These are phyloP conservation scores for Aspergillus fructus DNA, from an alignment of 2,329 filamentous ascomycete species.

Conservation along the genomic window DNA sequence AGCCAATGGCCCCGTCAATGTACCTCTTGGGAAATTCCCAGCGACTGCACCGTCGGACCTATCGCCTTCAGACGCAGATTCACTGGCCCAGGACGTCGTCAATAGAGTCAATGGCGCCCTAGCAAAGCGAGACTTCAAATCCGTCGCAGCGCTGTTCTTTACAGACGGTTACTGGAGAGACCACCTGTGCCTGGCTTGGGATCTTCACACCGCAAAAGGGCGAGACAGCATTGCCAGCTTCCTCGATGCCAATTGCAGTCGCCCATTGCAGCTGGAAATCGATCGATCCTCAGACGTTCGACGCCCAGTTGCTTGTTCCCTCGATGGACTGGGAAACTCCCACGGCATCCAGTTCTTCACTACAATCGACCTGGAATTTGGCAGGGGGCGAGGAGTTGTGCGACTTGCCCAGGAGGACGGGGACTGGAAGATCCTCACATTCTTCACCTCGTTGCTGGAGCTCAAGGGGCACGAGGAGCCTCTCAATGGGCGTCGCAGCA, in stretches of 20 bases:
- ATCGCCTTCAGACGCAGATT: constrained; percentile 32
- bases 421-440: constrained; percentile 62
- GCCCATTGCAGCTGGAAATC: constrained; percentile 46
- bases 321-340: constrained; percentile 53
- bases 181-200: constrained; percentile 57
- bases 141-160: constrained; percentile 47
- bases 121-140: constrained; percentile 31
- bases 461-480: constrained; percentile 57
- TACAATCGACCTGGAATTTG: constrained; percentile 53
- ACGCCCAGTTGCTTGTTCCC: constrained; percentile 43
- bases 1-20: constrained; percentile 54
- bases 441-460: constrained; percentile 60
- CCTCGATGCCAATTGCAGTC: constrained; percentile 36
- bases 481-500: constrained; percentile 48
- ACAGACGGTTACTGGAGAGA: constrained; percentile 59
- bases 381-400: constrained; percentile 57
- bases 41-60: constrained; percentile 29
- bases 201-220: constrained; percentile 54
- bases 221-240: constrained; percentile 38
- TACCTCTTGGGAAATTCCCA: constrained; percentile 47
- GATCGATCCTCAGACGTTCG: constrained; percentile 34
- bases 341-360: constrained; percentile 59
- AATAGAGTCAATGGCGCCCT: constrained; percentile 42
- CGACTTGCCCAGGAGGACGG: constrained; percentile 47
- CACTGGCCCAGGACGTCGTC: constrained; percentile 39